Evolutionary conservation across 805 yeast genomes (phyloP), one percentile per base, ranked within the genome.

Genomic region (Babjeviella inositovora): DNA sequence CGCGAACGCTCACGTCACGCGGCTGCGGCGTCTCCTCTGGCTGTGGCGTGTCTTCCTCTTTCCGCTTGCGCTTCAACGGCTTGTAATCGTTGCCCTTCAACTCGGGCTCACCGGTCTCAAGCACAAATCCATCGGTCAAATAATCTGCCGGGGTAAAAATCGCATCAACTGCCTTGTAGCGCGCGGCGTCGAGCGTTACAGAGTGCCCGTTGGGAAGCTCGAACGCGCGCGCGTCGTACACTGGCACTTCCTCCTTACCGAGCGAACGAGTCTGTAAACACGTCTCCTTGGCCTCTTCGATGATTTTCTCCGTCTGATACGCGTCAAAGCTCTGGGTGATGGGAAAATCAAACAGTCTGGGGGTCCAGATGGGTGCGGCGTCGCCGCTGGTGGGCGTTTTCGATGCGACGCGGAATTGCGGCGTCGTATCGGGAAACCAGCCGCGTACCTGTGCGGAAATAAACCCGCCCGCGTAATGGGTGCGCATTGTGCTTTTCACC

Each of bases 121-220:
- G 38, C 36, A 45, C 39, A 20, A 34, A 39, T n/a, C 32, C 43
- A 1, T 49, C 45, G 7, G 49, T 30, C 45, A 50, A 27, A 28
- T 61, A 61, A 17, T 52, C 41, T 6, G 45, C 44, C 4, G 92
- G 87, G 21, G 56, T 62, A 40, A 84, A 81, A 24, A 85, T 39
- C n/a, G 76, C 56, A 39, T 84, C 90, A 2, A 76, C 76, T 29
- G 79, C 46, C 22, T 59, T 56, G 31, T 53, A 70, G 28, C 93
- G 56, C 32, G 70, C 76, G 19, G 53, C 47, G 4, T 65, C 65
- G 28, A 76, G 61, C 20, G 69, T 68, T 10, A 76, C 41, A 14
- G 65, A 57, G 33, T 74, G 71, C 2, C 92, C 92, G 37, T 75
- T 67, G 10, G 92, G 87, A 9, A 80, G 52, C 47, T 82, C 93